Base-by-base conservation (phyloP, 371 early-diverging fungal species). In the Nosema muscidifuracis region DNA sequence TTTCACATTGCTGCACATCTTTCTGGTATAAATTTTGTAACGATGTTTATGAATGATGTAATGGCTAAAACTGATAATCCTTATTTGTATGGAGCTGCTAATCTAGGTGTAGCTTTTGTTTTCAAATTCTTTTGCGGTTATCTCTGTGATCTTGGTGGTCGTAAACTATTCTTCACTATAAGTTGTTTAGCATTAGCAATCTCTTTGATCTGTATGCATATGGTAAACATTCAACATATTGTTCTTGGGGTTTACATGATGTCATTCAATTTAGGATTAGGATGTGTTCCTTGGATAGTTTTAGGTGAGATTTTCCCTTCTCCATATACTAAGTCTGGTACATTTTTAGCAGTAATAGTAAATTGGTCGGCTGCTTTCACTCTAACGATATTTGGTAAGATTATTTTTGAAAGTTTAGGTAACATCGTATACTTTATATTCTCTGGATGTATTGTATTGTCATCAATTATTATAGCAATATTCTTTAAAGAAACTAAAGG, bases 1-100 rank as follows among this genome's bases (percentile, higher is more conserved):
- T 73, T 86, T 18, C 87, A 87, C 60, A 80, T 91, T 43, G 83
- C 88, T 20, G 92, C 91, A 75, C 91, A 92, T 77, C 82, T 89
- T 10, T 86, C 87, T 30, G 92, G 91, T 34, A 89, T 92, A 84
- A 91, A 91, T 75, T 90, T 87, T 0, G 89, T 92, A 16, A 89
- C 92, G 15, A 90, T 87, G 79, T 93, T n/a, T n/a, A n/a, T n/a
- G n/a, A n/a, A n/a, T n/a, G n/a, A 53, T 12, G 18, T 67, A 6
- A 36, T 67, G 18, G 38, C 50, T 26, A 13, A n/a, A 15, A 33
- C 18, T 15, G n/a, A 24, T 1, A 34, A 60, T 22, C 22, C 34
- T 7, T 55, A 50, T 51, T 53, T 55, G 7, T 24, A 31, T 65
- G 15, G 36, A 42, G 13, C 55, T 34, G 40, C 44, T 24, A 60